Conservation (phyloP, 129 eudicot genomes). For the Flaveria linearis region DNA sequence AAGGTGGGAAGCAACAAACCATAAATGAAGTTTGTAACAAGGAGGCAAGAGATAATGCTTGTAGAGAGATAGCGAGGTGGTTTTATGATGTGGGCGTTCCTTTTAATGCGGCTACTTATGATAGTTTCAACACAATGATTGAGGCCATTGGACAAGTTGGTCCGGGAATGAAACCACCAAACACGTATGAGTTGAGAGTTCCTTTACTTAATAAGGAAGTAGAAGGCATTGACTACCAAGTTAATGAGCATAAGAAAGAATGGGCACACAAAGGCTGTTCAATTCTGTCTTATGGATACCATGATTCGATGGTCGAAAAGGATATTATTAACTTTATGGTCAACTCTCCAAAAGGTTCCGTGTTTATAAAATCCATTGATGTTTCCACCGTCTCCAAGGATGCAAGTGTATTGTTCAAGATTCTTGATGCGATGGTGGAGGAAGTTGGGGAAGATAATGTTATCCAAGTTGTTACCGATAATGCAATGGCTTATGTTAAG, state of each 20-base stretch:
- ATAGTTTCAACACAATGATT: not conserved
- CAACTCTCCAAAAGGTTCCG: constrained; percentile 1
- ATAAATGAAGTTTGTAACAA: not conserved
- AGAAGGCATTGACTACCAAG: not conserved
- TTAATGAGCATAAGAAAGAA: constrained; percentile 28
- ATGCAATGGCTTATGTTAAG: not conserved
- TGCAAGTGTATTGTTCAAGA: constrained; percentile 7
- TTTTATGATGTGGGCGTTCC: constrained; percentile 17
- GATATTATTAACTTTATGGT: constrained; percentile 15
- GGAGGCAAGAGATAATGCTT: constrained; percentile 12
- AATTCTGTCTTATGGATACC: constrained; percentile 28
- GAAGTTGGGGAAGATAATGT: constrained; percentile 11
- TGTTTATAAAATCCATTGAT: constrained; percentile 9
- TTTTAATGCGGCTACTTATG: constrained; percentile 22
- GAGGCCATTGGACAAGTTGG: constrained; percentile 21
- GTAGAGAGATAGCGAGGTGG: constrained; percentile 22
- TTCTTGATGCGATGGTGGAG: constrained; percentile 15
- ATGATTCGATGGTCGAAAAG: constrained; percentile 14
- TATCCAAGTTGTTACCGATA: constrained; percentile 1
- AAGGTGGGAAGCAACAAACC: not conserved
- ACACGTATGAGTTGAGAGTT: constrained; percentile 14
- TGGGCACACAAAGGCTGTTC: constrained; percentile 30
- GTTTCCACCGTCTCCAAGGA: constrained; percentile 6
- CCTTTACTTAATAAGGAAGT: not conserved
- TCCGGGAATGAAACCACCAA: constrained; percentile 21